Conservation (phyloP, 495 filamentous ascomycete species). For the Entonaema liquescens region DNA sequence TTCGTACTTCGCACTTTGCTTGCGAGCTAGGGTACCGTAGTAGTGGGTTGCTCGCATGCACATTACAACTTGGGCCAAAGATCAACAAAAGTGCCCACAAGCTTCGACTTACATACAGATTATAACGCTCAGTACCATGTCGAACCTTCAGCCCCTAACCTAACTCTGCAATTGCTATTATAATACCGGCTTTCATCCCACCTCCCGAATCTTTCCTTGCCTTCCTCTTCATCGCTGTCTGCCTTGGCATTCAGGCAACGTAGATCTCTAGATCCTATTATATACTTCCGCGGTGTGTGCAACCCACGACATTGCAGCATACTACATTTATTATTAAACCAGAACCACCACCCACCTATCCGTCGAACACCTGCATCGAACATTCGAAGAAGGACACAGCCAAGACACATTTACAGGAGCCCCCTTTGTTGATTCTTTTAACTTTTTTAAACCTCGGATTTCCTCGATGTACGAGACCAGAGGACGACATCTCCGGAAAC, state of each 20-base stretch:
- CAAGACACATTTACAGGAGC: conserved; percentile 30
- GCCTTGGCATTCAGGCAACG: conserved; percentile 45
- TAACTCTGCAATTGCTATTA: conserved; percentile 23
- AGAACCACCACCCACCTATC: conserved; percentile 23
- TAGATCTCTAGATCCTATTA: conserved; percentile 39
- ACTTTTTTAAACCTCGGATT: conserved; percentile 9
- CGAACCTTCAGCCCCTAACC: conserved; percentile 13
- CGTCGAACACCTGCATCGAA: conserved; percentile 36
- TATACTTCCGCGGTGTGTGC: conserved; percentile 31
- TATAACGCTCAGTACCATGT: conserved; percentile 24
- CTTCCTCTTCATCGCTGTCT: conserved; percentile 26
- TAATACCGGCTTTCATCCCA: conserved; percentile 35
- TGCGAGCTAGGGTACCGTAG: conserved; percentile 32
- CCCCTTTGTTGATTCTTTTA: conserved; percentile 13
- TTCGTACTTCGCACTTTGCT: conserved; percentile 25
- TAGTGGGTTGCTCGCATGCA: conserved; percentile 42
- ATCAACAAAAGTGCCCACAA: conserved; percentile 32
- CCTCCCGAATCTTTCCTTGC: conserved; percentile 23
- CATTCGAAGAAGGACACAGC: conserved; percentile 41
- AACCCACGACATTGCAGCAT: conserved; percentile 35
- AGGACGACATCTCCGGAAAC: conserved; percentile 29
- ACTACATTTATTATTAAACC: conserved; percentile 17
- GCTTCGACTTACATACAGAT: conserved; percentile 31
- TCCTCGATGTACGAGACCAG: conserved; percentile 14
- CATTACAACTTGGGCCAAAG: conserved; percentile 43